Conservation (phyloP, 495 filamentous ascomycete genomes). For the Penicillium herquei region DNA sequence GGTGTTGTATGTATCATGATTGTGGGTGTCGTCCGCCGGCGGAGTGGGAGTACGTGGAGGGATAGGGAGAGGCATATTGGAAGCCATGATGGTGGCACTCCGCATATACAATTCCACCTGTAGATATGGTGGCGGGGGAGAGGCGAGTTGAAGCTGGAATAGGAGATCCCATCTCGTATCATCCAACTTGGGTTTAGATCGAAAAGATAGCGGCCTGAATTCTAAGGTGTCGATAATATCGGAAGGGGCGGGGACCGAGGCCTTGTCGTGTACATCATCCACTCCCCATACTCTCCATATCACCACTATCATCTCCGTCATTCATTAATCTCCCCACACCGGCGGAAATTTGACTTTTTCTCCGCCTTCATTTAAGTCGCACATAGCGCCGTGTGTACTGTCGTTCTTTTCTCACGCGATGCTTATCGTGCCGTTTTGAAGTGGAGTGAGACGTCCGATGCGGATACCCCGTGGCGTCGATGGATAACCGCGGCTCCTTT, state of each 20-base stretch:
- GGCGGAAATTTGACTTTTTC: neutral
- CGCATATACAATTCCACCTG: conserved; percentile 3
- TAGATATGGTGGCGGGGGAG: conserved; percentile 1
- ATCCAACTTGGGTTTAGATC: conserved; percentile 4
- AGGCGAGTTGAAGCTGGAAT: conserved; percentile 1
- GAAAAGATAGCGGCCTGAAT: conserved; percentile 14
- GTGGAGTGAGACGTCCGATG: conserved; percentile 29
- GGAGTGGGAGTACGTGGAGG: conserved; percentile 71
- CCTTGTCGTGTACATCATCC: conserved; percentile 40
- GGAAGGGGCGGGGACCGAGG: conserved; percentile 20
- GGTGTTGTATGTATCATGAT: conserved; percentile 26
- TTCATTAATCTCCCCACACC: conserved; percentile 17
- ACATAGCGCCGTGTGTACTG: neutral
- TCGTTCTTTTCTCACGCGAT: conserved; percentile 19
- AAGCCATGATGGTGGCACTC: conserved; percentile 47
- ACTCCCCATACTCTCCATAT: conserved; percentile 17
- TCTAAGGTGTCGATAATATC: conserved; percentile 5
- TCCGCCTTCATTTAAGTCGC: neutral
- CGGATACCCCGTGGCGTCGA: conserved; percentile 33
- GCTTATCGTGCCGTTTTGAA: conserved; percentile 24
- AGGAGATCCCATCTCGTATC: conserved; percentile 10
- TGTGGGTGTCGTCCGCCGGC: conserved; percentile 54
- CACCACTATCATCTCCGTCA: conserved; percentile 25
- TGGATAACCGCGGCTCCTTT: conserved; percentile 51
- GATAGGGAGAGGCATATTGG: conserved; percentile 58